phyloP scores from a whole-genome alignment of 2,329 filamentous ascomycete genomes.

The Neurospora crassa region DNA sequence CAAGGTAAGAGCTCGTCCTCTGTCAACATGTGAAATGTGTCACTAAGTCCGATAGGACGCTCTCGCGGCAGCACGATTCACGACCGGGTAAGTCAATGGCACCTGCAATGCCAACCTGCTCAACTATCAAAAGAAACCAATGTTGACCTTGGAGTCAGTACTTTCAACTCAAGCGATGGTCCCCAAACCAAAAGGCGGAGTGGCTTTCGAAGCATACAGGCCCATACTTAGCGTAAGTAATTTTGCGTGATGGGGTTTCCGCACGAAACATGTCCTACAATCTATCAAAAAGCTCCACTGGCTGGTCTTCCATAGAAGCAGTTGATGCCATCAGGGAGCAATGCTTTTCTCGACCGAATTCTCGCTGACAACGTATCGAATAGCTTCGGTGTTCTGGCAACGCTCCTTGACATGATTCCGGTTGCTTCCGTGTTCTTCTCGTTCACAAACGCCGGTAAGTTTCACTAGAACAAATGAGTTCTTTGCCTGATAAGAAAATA shows the following conservation, averaged over 20 bases:
- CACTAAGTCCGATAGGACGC: slow-evolving; percentile 28
- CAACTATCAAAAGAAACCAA: slow-evolving; percentile 25
- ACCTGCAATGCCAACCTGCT: neutral
- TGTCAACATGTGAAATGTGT: neutral
- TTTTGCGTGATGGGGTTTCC: neutral
- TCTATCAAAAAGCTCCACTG: neutral
- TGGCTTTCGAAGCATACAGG: slow-evolving; percentile 63
- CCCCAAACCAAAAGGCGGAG: slow-evolving; percentile 48
- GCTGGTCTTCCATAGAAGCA: neutral
- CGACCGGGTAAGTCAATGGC: slow-evolving; percentile 35
- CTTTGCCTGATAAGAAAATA: neutral
- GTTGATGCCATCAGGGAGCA: neutral
- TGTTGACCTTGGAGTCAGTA: slow-evolving; percentile 56
- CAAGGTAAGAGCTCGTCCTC: slow-evolving; percentile 43
- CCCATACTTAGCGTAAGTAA: slow-evolving; percentile 69
- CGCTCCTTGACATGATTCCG: slow-evolving; percentile 76
- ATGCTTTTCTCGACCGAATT: neutral
- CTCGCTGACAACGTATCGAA: slow-evolving; percentile 6
- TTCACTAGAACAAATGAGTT: neutral
- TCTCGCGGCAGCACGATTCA: slow-evolving; percentile 41
- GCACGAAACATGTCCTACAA: neutral
- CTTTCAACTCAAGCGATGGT: slow-evolving; percentile 87
- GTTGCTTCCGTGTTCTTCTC: slow-evolving; percentile 74
- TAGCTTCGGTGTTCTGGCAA: slow-evolving; percentile 67
- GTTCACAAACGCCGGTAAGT: slow-evolving; percentile 72